Base-by-base conservation (phyloP, 2,329 filamentous ascomycete species). In the Tolypocladium tundrense region DNA sequence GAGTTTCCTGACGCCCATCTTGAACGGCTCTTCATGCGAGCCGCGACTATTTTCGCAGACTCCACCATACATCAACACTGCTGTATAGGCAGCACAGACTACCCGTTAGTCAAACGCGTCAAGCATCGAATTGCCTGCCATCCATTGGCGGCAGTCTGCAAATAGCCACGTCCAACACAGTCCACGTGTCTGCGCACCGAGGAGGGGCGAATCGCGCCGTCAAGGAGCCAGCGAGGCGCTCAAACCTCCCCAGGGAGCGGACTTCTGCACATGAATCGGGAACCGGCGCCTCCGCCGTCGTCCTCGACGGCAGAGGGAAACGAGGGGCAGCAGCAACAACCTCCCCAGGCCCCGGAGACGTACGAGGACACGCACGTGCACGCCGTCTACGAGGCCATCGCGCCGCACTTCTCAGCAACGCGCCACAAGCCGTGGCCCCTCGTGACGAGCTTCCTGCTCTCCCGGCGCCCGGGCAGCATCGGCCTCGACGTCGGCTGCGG, bases 401-500 rank as follows among this genome's bases (percentile, higher is more conserved):
- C 90, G 40, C 81, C 85, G 41, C 90, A 94, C 76, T 94, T 94
- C 76, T 92, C 88, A 14, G 84, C 87, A 19, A 93, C 90, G 27
- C 83, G 85, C 60, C 83, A 88, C 76, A 85, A 85, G 84, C 91
- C 94, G 60, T 99, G 94, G 94, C 94, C 94, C 27, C 87, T 95
- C 65, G 89, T 97, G 58, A 84, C 91, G 61, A 77, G 78, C 41
- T 97, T 97, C 70, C 81, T 97, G 41, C 75, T 78, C 54, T 75
- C 77, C 39, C 82, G 88, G 53, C 69, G 79, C 0, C 75, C 85
- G 14, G 93, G 92, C 33, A 82, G 89, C 54, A 75, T 97, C 58
- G 94, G 94, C 11, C 79, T 96, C 39, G 94, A 99, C 73, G 80
- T 97, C 58, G 94, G 94, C 60, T 97, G 94, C 74, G 94, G 94